phyloP scores from a whole-genome alignment of 2,329 filamentous ascomycete species.

The Nothophoma quercina region DNA sequence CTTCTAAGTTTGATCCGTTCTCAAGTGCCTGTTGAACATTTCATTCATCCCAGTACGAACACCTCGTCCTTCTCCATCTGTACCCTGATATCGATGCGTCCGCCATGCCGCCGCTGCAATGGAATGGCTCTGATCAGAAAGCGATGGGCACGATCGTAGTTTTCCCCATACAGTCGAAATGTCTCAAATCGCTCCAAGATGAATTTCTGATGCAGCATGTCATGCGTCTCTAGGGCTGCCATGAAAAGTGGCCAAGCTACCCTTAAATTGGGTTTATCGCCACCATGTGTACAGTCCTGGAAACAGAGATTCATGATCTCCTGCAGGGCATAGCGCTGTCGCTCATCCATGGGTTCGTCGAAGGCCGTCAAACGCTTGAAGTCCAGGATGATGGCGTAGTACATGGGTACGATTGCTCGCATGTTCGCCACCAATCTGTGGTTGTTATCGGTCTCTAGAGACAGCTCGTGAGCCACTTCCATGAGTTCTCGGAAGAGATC shows the following conservation, averaged over 20 bases:
- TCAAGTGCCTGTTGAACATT: no score
- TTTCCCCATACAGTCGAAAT: slow-evolving; percentile 43
- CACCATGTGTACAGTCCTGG: slow-evolving; percentile 45
- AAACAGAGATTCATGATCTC: slow-evolving; percentile 45
- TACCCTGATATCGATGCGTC: slow-evolving; percentile 15
- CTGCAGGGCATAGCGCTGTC: slow-evolving; percentile 17
- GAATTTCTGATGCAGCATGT: slow-evolving; percentile 46
- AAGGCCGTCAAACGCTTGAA: slow-evolving; percentile 31
- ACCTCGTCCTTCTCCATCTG: slow-evolving; percentile 12
- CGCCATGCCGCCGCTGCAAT: slow-evolving; percentile 25
- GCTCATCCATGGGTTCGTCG: slow-evolving; percentile 10
- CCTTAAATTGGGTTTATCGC: slow-evolving; percentile 42
- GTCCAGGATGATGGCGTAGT: slow-evolving; percentile 47
- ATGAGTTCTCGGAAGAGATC: slow-evolving; percentile 23
- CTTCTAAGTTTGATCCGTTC: no score
- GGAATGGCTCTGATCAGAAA: slow-evolving; percentile 37
- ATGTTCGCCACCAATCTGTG: slow-evolving; percentile 47
- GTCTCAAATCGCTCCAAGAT: slow-evolving; percentile 42
- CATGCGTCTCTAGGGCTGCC: slow-evolving; percentile 48
- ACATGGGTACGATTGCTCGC: slow-evolving; percentile 47
- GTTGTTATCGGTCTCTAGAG: slow-evolving; percentile 24
- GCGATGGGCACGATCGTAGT: slow-evolving; percentile 40
- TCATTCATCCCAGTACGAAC: slow-evolving; percentile 18
- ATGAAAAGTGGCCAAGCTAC: slow-evolving; percentile 49
- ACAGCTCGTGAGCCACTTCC: slow-evolving; percentile 22